Percentiles rank a stretch among this genome's conserved stretches.
Evolutionary conservation across 805 yeast species (phyloP).

Genomic region (Priceomyces castillae): DNA sequence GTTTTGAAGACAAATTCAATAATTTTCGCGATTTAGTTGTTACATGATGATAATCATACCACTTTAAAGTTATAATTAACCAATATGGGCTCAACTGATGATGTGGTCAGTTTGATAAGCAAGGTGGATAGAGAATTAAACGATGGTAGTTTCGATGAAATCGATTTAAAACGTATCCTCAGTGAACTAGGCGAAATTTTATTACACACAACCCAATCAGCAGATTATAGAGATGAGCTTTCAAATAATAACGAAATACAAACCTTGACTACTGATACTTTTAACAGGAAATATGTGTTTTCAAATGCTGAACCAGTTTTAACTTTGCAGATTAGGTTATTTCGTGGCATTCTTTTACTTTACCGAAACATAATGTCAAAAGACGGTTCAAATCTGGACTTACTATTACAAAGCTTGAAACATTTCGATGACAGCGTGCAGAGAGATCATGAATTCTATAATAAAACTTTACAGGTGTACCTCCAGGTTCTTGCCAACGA

Average conservation of each 20-base stretch:
- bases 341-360: conserved; percentile 49
- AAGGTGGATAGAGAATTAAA: too few species aligned
- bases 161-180: not conserved
- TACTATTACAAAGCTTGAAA: conserved; percentile 7
- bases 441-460: conserved; percentile 9
- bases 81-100: too few species aligned
- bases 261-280: conserved; percentile 5
- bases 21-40: too few species aligned
- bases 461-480: conserved; percentile 16
- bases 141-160: not conserved
- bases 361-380: conserved; percentile 44
- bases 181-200: conserved; percentile 5
- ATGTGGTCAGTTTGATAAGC: too few species aligned
- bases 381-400: conserved; percentile 9
- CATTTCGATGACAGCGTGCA: conserved; percentile 7
- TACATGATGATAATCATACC: too few species aligned
- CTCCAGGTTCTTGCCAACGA: conserved; percentile 25
- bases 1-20: too few species aligned
- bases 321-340: conserved; percentile 25
- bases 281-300: conserved; percentile 9
- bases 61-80: too few species aligned
- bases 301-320: conserved; percentile 1
- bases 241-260: conserved; percentile 5
- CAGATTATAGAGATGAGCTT: conserved; percentile 5
- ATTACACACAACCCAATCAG: not conserved